Base-by-base conservation (phyloP, 2,329 filamentous ascomycete species). In the Xylariaceae sp. region DNA sequence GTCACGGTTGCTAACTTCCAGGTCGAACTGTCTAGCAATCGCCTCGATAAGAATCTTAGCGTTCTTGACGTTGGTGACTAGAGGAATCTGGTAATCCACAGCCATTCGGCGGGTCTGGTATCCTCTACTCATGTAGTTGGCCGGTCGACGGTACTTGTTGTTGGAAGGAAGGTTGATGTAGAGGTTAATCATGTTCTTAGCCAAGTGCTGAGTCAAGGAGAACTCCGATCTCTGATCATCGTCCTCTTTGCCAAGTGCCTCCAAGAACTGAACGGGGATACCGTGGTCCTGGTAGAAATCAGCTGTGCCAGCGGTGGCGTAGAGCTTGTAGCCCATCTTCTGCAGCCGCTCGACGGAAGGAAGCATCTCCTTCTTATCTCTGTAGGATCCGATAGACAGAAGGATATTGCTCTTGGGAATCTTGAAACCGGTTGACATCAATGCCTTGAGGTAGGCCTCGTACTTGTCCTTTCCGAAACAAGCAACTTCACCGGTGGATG, bases 111-210 rank as follows among this genome's bases (percentile, higher is more conserved):
- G 87, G 58, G 94, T 97, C 71, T 90, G 88, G 78, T 99, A 99
- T 62, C 94, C 94, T 78, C 94, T 94, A 76, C 90, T 95, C 88
- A 99, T 95, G 78, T 97, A 99, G 80, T 92, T 99, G 69, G 94
- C 94, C 37, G 94, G 94, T 67, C 94, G 87, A 69, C 94, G 86
- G 82, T 95, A 99, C 75, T 92, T 90, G 80, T 99, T 99, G 84
- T 85, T 96, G 10, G 94, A 97, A n/a, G 94, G 94, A 76, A 99
- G 77, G 76, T 99, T 99, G 86, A 99, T 97, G 80, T 99, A 99
- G 62, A 99, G 79, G 74, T 97, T 93, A 70, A 99, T 99, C 75
- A 94, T 87, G 78, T 97, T 97, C 79, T 96, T 97, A 60, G 93
- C 89, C 76, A 99, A 79, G 78, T 97, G 93, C 77, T 97, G 92